A percentile compares a stretch with the other conserved stretches of the same genome.
phyloP scores from a whole-genome alignment of 1,139 yeast species.

The Debaryomyces subglobosus region DNA sequence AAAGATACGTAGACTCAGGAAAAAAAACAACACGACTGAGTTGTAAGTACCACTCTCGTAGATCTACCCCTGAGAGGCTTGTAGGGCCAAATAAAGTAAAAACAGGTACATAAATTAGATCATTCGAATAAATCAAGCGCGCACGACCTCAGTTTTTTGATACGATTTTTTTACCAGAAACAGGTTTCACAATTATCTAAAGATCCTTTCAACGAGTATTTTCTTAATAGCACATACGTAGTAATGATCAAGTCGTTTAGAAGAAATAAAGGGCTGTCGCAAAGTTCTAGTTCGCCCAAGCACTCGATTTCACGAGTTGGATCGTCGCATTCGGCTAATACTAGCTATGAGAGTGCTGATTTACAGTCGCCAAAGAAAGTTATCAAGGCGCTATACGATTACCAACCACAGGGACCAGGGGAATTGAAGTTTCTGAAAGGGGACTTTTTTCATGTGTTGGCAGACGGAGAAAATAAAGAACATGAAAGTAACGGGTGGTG shows the following conservation, averaged over 20 bases:
- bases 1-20: not conserved
- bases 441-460: constrained; percentile 83
- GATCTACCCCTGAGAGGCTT: not conserved
- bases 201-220: not conserved
- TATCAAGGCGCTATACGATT: constrained; percentile 79
- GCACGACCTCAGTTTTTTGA: constrained; percentile 5
- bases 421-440: constrained; percentile 80
- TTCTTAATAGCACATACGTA: not conserved
- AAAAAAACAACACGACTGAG: not conserved
- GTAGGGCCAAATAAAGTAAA: not conserved
- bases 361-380: constrained; percentile 72
- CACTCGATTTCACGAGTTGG: constrained; percentile 39
- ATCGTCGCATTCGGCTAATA: constrained; percentile 18
- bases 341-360: constrained; percentile 14
- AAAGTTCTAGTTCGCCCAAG: constrained; percentile 39
- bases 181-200: constrained; percentile 2
- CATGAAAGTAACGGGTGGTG: constrained; percentile 66
- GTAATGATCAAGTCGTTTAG: constrained; percentile 48
- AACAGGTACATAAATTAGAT: not conserved
- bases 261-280: constrained; percentile 45
- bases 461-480: constrained; percentile 40
- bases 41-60: not conserved
- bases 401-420: constrained; percentile 78
- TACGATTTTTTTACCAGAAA: constrained; percentile 3
- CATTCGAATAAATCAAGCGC: not conserved